These are phyloP conservation scores for Penicillium coffeae DNA, from an alignment of 495 filamentous ascomycete genomes.

Conservation along the genomic window DNA sequence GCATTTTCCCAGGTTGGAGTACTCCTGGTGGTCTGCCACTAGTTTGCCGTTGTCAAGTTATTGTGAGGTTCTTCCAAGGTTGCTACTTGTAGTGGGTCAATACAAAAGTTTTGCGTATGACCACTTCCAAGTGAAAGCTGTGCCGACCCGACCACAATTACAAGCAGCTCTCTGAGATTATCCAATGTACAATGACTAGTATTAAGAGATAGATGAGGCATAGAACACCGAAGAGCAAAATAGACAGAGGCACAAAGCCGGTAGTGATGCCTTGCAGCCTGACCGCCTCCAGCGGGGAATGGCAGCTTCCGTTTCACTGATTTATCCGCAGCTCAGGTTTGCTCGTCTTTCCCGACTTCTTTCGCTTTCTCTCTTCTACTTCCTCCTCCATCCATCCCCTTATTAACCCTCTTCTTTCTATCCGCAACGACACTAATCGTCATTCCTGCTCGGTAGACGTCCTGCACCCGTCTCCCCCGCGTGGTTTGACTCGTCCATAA, in stretches of 20 bases:
- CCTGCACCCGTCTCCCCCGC: conserved; percentile 50
- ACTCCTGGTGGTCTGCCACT: too few species aligned
- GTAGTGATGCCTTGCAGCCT: conserved; percentile 18
- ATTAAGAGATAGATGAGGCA: too few species aligned
- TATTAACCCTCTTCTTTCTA: conserved; percentile 3
- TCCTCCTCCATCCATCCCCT: conserved; percentile 13
- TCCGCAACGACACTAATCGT: conserved; percentile 14
- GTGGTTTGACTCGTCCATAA: conserved; percentile 23
- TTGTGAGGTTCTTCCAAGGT: too few species aligned
- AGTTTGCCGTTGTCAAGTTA: too few species aligned
- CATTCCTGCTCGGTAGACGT: conserved; percentile 31
- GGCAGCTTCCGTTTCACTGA: neutral
- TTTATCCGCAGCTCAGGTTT: conserved; percentile 18
- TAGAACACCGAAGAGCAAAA: too few species aligned
- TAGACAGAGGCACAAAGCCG: neutral
- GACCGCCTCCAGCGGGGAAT: conserved; percentile 24
- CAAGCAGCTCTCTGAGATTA: too few species aligned
- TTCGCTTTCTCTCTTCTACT: conserved; percentile 17
- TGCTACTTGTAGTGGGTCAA: too few species aligned
- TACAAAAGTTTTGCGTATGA: too few species aligned
- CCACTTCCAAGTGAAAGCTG: too few species aligned
- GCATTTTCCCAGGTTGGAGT: too few species aligned
- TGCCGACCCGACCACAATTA: too few species aligned
- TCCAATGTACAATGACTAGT: too few species aligned
- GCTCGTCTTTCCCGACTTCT: conserved; percentile 29